Base-by-base conservation (phyloP, 2,329 filamentous ascomycete species). In the Helminthosporium solani region DNA sequence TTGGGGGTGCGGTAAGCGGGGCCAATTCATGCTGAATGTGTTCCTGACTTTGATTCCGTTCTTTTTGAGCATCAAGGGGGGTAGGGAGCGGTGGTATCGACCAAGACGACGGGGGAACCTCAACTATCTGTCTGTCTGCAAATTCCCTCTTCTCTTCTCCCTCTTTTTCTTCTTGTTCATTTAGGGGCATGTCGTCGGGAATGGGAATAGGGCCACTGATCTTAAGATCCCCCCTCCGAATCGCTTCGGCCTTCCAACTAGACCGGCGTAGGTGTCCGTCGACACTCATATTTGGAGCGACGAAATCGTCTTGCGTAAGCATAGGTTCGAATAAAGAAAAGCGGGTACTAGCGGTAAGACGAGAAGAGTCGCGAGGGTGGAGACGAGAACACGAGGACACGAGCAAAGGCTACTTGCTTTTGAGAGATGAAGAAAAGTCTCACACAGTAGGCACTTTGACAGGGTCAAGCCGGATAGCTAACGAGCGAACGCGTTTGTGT, bases 181-280 rank as follows among this genome's bases (percentile, higher is more conserved):
- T 68, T 21, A 68, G 50, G 12, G 64, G 64, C 25, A 60, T 58
- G 27, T 70, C 60, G 43, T 68, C 66, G 14, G 61, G 67, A 21
- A 70, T 67, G n/a, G 67, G 68, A 41, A 70, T 61, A 8, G 68
- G 68, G 6, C 67, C 65, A 41, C 64, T 70, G 40, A 71, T 70
- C 46, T 70, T 70, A 33, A 71, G 52, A 42, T 68, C 54, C 2
- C 68, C 68, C 41, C 63, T 63, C 11, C 68, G 60, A 34, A 71
- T 71, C 2, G 68, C 68, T 43, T 70, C 68, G 1, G 65, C 65
- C 54, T 70, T 71, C 67, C 66, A 70, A 52, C 63, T 69, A 7
- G 67, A 65, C 19, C 67, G 63, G 44, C 64, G 60, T 47, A 68
- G 43, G 33, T 41, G 48, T 19, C 42, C 54, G 40, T 60, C 56